Base-by-base conservation (phyloP, 805 yeast species). In the Wickerhamomyces subpelliculosus region DNA sequence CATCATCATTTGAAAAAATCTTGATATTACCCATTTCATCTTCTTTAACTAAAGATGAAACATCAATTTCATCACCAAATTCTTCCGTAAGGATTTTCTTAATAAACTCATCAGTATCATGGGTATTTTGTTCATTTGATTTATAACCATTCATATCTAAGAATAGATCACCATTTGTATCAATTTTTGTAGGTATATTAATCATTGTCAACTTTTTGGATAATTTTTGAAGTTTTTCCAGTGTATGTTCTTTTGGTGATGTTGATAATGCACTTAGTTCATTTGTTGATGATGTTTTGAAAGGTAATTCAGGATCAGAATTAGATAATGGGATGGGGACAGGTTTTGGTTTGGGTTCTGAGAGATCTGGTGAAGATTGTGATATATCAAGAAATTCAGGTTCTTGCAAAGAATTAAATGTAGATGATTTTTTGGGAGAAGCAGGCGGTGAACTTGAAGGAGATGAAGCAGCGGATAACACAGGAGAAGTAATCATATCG, bases 131-230 rank as follows among this genome's bases (percentile, higher is more conserved):
- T 36, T 80, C 83, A 50, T 81, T 87, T 25, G 95, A 83, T 61
- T 89, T 90, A 62, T 93, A 93, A 14, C 98, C 98, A 50, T 88
- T 94, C 80, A 90, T 86, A 62, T 93, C 98, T 32, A 93, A 64
- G 30, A 88, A 74, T 49, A 93, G 70, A 54, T 88, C 96, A 11
- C 98, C 98, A 51, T 86, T 84, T 44, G 82, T 80, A 45, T 85
- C 95, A 27, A 89, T 73, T 47, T 80, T 85, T 22, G 94, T 80
- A 1, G 97, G 96, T 24, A 93, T 88, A 54, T 88, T 85, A 47
- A 77, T 76, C 46, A 74, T 70, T 14, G 75, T 77, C 29, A 86
- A 67, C 54, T 72, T 78, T 47, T 75, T 72, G 21, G 90, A 76
- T 19, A 86, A 64, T 30, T 75, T 75, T 42, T 70, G 68, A 6